Base-by-base conservation (phyloP, 257 asterid species). In the Gardenia jasminoides region DNA sequence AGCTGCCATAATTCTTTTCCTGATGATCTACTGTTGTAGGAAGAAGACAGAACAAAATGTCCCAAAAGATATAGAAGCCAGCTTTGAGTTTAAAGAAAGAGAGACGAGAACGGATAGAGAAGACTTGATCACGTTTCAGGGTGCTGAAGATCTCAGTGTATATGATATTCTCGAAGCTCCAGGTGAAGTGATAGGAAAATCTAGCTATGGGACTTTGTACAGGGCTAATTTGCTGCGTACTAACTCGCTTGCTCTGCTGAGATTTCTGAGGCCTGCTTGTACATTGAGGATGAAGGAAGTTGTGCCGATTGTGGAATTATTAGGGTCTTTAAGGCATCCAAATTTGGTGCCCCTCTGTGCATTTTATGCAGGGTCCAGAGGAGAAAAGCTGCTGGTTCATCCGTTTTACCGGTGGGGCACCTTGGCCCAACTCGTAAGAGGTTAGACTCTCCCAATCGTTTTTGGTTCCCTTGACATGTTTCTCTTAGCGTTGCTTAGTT, bases 261-360 rank as follows among this genome's bases (percentile, higher is more conserved):
- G 99, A 61, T 94, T 94, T 88, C 86, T 93, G 83, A 91, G 97
- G 86, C 99, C 99, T 76, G 88, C 98, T 83, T 94, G 96, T 67
- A 90, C 99, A 19, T 81, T 88, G 86, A 87, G 92, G 87, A 66
- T 87, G 7, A 87, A 90, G 46, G 98, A 94, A 85, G 87, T 91
- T 46, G 64, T 91, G 76, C 89, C 93, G 4, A 64, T 91, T 61
- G 83, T 94, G 26, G 91, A 91, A 87, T 22, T 90, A 80, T 77
- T 94, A 86, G 99, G 99, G 76, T 85, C 90, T 28, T 33, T 90
- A 8, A 89, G 93, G 88, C 98, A 94, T 75, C 91, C 88, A 0
- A 90, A 91, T 88, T 88, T 94, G 92, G 98, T 91, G 59, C 96
- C 97, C 69, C 75, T 94, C 56, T 76, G 26, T 78, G 99, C 98